Base-by-base conservation (phyloP, 208 protist genomes). In the Leishmania guyanensis region DNA sequence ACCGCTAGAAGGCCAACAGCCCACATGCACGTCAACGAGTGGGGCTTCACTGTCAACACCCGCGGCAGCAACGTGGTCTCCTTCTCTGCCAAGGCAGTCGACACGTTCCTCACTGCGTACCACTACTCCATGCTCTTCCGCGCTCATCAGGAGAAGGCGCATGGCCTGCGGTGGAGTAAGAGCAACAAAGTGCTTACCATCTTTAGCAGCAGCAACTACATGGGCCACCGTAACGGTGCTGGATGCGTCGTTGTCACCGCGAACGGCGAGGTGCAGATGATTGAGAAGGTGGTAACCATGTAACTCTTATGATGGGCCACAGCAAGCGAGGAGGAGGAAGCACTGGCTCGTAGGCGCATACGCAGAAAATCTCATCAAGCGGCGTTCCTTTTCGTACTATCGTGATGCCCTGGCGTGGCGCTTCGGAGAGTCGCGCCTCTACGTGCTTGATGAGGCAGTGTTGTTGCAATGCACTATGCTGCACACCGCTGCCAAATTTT, bases 131-230 rank as follows among this genome's bases (percentile, higher is more conserved):
- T 95, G 86, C 86, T 97, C 36, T 92, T 97, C 80, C 88, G 94
- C 54, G 94, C 92, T 16, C 94, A 97, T 76, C 91, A 97, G 82
- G 90, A 94, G 73, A 94, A 94, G 83, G 84, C 88, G 46, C 85
- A 94, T 77, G 94, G 94, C 8, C 77, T 97, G 56, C 86, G 91
- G 4, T 88, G 91, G 84, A 91, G 89, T 50, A 92, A 95, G 75
- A 90, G 86, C 79, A 91, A 84, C 77, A 88, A 93, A 77, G 90
- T 96, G 65, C 78, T 97, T n/a, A 96, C 94, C 12, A 82, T 97
- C 71, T 97, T 97, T 54, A 95, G 92, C 81, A 92, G 86, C 77
- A 90, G 89, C 76, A 94, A 96, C 79, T 97, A 97, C 84, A 85
- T 94, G 33, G 90, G 91, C 29, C 90, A 95, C 73, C 80, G 88